Percentiles rank a stretch among this genome's conserved stretches.
These are phyloP conservation scores for Aegilops umbellulata DNA, from an alignment of 176 grass and related monocot species.

Conservation along the genomic window DNA sequence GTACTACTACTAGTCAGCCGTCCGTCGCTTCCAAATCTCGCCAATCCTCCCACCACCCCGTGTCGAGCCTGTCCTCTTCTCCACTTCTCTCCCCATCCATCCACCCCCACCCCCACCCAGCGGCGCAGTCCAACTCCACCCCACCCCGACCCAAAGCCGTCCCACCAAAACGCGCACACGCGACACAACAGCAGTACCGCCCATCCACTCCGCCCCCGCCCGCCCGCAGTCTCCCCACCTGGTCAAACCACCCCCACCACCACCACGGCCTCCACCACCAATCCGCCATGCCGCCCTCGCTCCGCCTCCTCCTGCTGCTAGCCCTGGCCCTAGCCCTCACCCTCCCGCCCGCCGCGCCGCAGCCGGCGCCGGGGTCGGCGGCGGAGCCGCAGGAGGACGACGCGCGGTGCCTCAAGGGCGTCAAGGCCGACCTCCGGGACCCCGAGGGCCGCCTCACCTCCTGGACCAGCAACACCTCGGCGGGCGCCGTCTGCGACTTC, in stretches of 20 bases:
- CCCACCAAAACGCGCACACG: slow-evolving; percentile 17
- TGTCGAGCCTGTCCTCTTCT: not conserved
- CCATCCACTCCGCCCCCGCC: slow-evolving; percentile 12
- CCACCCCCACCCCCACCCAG: not conserved
- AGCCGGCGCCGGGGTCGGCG: not conserved
- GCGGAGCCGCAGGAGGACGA: slow-evolving; percentile 60
- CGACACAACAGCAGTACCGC: slow-evolving; percentile 10
- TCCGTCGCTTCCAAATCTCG: not conserved
- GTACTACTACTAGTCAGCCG: not conserved
- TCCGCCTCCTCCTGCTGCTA: not conserved
- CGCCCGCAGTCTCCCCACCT: slow-evolving; percentile 16
- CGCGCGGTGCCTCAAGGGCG: slow-evolving; percentile 51
- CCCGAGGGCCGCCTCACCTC: not conserved
- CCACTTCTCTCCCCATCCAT: slow-evolving; percentile 17
- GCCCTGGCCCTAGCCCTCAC: not conserved
- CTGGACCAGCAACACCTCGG: slow-evolving; percentile 52
- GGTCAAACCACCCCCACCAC: slow-evolving; percentile 9
- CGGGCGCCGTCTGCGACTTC: slow-evolving; percentile 52
- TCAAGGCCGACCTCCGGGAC: slow-evolving; percentile 33
- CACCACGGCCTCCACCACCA: slow-evolving; percentile 4
- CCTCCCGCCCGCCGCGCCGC: slow-evolving; percentile 17
- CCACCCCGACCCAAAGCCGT: not conserved
- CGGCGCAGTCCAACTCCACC: not conserved
- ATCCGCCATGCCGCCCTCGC: slow-evolving; percentile 36
- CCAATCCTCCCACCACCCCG: not conserved